Evolutionary conservation across 2,329 filamentous ascomycete species (phyloP), one percentile per base, ranked within the genome.

Genomic region (Herpotrichia juniperi): DNA sequence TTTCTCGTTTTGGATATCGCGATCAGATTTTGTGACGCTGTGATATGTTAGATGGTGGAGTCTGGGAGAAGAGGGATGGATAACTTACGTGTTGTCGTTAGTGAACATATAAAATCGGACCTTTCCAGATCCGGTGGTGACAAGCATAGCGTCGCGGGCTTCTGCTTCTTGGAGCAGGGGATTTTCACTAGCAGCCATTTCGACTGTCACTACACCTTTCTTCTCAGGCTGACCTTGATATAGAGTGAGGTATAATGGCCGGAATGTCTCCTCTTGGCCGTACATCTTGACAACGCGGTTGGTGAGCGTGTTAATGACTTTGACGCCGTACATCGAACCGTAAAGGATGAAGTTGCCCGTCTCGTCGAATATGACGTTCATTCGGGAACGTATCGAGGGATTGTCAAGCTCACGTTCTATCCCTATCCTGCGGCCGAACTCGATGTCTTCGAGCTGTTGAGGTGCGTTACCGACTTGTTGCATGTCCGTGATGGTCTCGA

Each of bases 101-200:
- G 91, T 96, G 75, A 97, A 99, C 86, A 97, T 92, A 81, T 97
- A 99, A 77, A 99, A 99, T 34, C 96, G 89, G 24, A 89, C 85
- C 76, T 96, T 97, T 57, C 87, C 89, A 40, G 90, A 87, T 0
- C 87, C 93, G 0, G 94, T 97, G 9, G 85, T 83, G 39, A 96
- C 83, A 7, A 99, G 80, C 68, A 97, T 93, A 0, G 96, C 93
- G 69, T 99, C 94, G 55, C 93, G 84, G 17, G 87, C 85, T 74
- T 97, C 93, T 1, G 94, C 91, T 78, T 97, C 93, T 68, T 94
- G 90, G 2, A 99, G 83, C 1, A 99, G 82, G 0, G 96, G 94
- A 71, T 99, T 99, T 63, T 85, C 89, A 28, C 91, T 96, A 0
- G 96, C 94, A 1, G 94, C 96, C 94, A 99, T 99, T 59, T 93